Base-by-base conservation (phyloP, 352 stramenopile genomes). In the Globisporangium canariense region DNA sequence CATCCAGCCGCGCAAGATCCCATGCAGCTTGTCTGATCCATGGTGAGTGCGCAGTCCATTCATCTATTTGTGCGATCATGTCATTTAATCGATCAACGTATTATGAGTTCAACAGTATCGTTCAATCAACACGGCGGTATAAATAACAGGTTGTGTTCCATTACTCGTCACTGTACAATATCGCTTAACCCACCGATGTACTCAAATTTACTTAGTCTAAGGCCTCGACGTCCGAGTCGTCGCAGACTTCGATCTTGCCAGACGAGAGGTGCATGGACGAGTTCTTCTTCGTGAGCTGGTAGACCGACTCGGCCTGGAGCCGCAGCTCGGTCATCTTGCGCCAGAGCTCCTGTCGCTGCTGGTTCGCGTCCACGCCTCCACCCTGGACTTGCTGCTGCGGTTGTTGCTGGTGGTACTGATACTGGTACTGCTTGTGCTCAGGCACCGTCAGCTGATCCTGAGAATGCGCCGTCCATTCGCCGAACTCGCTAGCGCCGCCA, bases 311-410 rank as follows among this genome's bases (percentile, higher is more conserved):
- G 0, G 79, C 78, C n/a, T 74, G 75, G 43, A 78, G 71, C 30
- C 81, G 75, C n/a, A 88, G 62, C 59, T 83, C 69, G 34, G 71
- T 71, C 79, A 88, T 88, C 61, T 72, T 80, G 47, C 74, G 64
- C 59, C 79, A 74, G 16, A 89, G 47, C 36, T 79, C 67, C 22
- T 71, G 68, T 1, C 61, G 67, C 14, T 60, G 59, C 36, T 59
- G 40, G 18, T 55, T 54, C 8, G 49, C 20, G 40, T 65, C 64
- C 50, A 45, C 38, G 7, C 16, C 38, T 34, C 25, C 30, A 10
- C 18, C 36, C 51, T 40, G 9, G 40, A 13, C 34, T 8, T n/a
- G 16, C 8, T 57, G 28, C 16, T 61, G 40, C 22, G 18, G 51
- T 4, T 41, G 30, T 9, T 41, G 51, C 4, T 58, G 20, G 9